Percentiles rank a stretch among this genome's conserved stretches.
phyloP scores from a whole-genome alignment of 106 monocot genomes.

The Platanthera guangdongensis region DNA sequence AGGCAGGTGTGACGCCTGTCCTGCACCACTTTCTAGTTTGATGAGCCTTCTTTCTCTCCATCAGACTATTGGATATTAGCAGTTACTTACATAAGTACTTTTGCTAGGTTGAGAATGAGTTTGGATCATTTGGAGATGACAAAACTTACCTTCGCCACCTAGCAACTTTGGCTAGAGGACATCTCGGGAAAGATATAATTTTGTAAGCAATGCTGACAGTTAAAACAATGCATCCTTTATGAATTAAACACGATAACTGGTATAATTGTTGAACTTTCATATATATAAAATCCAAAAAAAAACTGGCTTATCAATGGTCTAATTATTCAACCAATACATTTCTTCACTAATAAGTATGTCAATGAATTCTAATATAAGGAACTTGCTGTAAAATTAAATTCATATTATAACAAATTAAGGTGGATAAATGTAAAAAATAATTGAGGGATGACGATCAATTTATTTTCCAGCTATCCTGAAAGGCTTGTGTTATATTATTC shows the following conservation, averaged over 20 bases:
- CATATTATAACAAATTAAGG: background rate
- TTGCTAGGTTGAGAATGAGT: slow-evolving; percentile 93
- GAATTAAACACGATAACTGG: background rate
- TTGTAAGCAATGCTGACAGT: slow-evolving; percentile 34
- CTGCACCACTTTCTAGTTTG: background rate
- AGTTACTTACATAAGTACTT: background rate
- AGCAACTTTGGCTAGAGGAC: slow-evolving; percentile 54
- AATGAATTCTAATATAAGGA: background rate
- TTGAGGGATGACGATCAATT: background rate
- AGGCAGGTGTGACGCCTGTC: no score
- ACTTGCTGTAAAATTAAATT: background rate
- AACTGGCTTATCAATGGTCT: background rate
- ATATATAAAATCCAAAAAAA: no score
- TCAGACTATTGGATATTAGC: background rate
- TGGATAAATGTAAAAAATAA: background rate
- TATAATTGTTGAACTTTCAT: background rate
- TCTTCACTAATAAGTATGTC: background rate
- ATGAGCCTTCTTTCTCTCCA: background rate
- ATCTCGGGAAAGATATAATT: slow-evolving; percentile 64
- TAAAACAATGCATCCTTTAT: background rate
- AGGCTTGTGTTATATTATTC: background rate
- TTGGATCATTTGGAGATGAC: slow-evolving; percentile 93
- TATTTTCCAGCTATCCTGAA: background rate
- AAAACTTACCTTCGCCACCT: slow-evolving; percentile 67
- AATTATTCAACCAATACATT: background rate